Base-by-base conservation (phyloP, 1,284 basidiomycete genomes). In the Heterobasidion irregulare region DNA sequence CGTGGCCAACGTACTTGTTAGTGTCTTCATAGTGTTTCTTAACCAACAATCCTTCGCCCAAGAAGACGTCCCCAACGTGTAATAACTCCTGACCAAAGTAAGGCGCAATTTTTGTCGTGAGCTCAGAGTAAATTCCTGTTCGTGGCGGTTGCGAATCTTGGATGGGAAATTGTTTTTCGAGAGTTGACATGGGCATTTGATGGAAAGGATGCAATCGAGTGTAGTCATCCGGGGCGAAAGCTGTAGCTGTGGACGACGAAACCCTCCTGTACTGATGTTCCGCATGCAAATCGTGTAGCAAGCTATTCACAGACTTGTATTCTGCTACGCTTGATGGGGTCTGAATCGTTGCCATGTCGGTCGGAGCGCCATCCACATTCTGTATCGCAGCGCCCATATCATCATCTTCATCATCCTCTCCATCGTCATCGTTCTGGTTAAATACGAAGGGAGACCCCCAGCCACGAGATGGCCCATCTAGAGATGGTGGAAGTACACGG, bases 221-320 rank as follows among this genome's bases (percentile, higher is more conserved):
- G 15, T 19, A 16, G 46, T 32, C 16, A 16, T 47, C 16, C 3
- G n/a, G 15, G 15, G 3, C 38, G 38, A 41, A 41, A 41, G 46
- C 2, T 16, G 16, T 47, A 19, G 36, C 13, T 16, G 38, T 36
- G 33, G 33, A 51, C 3, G 33, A 38, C 35, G 26, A 26, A 43
- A 80, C 54, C 26, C 79, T 67, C 47, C 84, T 75, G 62, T 86
- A 83, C 56, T 84, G 78, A 60, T 86, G 76, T 33, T 83, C 74
- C 41, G 79, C 74, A 61, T 89, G 87, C 48, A 89, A 67, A 62
- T 87, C 82, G 58, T 84, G 79, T 26, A 89, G 75, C 54, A 86
- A 68, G 50, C 61, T 77, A 65, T 89, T 89, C 50, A 78, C 71
- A 43, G 72, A 69, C 63, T 76, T 78, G 70, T 89, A 89, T 61